Conservation (phyloP, 208 protist genomes). For the Tritrichomonas musculus region DNA sequence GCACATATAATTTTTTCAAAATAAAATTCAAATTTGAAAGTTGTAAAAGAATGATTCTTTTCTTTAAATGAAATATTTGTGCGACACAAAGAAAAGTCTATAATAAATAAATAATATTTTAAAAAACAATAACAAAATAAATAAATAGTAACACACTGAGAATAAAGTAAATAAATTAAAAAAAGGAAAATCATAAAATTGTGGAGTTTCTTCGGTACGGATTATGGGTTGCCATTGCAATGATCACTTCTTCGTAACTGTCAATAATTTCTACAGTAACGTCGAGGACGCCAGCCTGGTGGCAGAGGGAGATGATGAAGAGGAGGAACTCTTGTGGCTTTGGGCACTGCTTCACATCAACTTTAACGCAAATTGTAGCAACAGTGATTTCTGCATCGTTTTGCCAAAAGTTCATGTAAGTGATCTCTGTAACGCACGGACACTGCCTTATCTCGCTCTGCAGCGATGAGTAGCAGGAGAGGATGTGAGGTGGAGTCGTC, state of each 20-base stretch:
- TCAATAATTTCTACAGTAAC: background rate
- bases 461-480: background rate
- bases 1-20: too few species aligned
- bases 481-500: background rate
- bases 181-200: too few species aligned
- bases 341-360: background rate
- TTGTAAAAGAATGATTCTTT: too few species aligned
- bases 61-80: too few species aligned
- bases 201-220: too few species aligned
- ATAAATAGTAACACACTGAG: too few species aligned
- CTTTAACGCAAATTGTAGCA: background rate
- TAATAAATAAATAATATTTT: too few species aligned
- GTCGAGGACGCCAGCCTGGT: background rate
- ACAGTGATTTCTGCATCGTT: background rate
- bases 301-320: background rate
- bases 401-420: background rate
- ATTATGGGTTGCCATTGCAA: too few species aligned
- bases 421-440: background rate
- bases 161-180: too few species aligned
- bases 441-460: background rate
- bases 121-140: too few species aligned
- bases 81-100: too few species aligned
- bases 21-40: too few species aligned
- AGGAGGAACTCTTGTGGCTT: background rate
- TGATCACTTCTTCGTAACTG: background rate